Conservation (phyloP, 345 rosid species). For the Isatis tinctoria region DNA sequence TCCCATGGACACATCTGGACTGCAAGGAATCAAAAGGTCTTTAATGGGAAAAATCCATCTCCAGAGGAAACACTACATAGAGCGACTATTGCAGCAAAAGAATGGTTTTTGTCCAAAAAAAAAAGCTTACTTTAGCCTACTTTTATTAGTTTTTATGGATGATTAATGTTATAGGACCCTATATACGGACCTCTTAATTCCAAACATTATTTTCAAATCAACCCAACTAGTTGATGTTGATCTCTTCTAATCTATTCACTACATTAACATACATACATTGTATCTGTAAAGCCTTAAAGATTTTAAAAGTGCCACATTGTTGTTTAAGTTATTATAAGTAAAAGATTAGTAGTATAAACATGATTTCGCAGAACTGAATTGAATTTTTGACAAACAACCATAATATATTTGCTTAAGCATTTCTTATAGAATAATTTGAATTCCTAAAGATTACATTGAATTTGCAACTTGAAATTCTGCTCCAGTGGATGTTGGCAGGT, state of each 20-base stretch:
- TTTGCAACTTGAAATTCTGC: no score
- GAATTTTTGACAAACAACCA: neutral
- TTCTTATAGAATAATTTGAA: no score
- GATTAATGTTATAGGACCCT: slow-evolving; percentile 8
- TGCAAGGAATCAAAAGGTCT: no score
- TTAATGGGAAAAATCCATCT: no score
- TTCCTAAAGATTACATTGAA: no score
- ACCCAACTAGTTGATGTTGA: slow-evolving; percentile 13
- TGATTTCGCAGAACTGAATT: neutral
- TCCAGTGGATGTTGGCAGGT: no score
- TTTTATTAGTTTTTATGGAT: slow-evolving; percentile 14
- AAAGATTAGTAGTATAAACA: neutral
- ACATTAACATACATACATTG: slow-evolving; percentile 1
- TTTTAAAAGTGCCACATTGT: neutral
- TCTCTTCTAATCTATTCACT: neutral
- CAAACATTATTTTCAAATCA: slow-evolving; percentile 3
- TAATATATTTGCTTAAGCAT: neutral
- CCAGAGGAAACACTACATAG: no score
- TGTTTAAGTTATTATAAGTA: neutral
- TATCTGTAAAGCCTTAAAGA: neutral
- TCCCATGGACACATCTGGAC: no score
- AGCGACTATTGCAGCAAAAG: no score
- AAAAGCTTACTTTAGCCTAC: slow-evolving; percentile 9
- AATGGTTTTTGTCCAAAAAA: no score
- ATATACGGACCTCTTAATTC: neutral